Base-by-base conservation (phyloP, 805 yeast species). In the Yamadazyma sp. region DNA sequence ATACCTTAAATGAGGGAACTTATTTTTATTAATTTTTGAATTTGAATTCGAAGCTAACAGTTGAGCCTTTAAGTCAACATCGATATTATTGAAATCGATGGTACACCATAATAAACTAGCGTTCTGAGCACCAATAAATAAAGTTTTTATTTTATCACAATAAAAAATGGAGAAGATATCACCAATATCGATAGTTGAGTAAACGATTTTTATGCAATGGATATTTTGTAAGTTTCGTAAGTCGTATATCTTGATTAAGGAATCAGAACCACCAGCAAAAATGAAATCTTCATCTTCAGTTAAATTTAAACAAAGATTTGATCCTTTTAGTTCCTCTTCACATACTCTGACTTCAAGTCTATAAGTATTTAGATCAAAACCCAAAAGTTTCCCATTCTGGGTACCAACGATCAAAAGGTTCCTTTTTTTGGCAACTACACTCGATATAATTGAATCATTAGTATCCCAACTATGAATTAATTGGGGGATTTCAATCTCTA, bases 61-160 rank as follows among this genome's bases (percentile, higher is more conserved):
- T 11, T 21, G 21, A 8, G 13, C 13, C 18, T 23, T 30, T 12
- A 13, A 13, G 7, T 16, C 15, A 5, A 19, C 18, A 11, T 26
- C 21, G 11, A 9, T 22, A 22, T 22, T 11, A 27, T 27, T 19
- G 14, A 49, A 35, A 19, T 42, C 39, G 10, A 55, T 34, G 19
- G 72, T 72, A 38, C 86, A 79, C 78, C 85, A 91, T 27, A 86
- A 74, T 12, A 91, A 74, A 1, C 89, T 75, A 3, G 98, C 96
- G 54, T 89, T 91, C 56, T 93, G 98, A 9, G 95, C 82, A 4
- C 98, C 98, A 48, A 86, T 75, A 43, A 80, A 86, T 4, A 91
- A 65, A 0, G 86, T 76, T 30, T 78, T 70, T 8, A 75, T 55
- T 2, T 61, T 45, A 13, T 76, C 74, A 11, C 81, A 70, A 78